Evolutionary conservation across 106 monocot species (phyloP).

Genomic region (Amphibolis antarctica): DNA sequence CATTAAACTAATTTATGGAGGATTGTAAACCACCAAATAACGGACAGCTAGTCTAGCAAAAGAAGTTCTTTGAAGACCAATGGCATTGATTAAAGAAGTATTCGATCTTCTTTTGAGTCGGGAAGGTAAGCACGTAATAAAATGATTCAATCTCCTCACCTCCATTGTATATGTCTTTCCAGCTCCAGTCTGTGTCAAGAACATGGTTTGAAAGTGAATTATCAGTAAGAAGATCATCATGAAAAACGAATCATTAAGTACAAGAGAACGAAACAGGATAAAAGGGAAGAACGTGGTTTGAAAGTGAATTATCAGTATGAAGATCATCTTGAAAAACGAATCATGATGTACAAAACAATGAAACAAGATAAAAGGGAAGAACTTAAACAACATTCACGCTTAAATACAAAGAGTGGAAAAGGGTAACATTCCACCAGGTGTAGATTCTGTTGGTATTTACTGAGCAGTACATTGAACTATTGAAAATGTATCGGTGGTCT

Average conservation of each 20-base stretch:
- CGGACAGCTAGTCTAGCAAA: too few relatives aligned
- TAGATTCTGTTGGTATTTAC: not conserved
- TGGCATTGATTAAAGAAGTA: not conserved
- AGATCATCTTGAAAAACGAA: not conserved
- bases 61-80: too few relatives aligned
- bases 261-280: too few relatives aligned
- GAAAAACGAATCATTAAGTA: not conserved
- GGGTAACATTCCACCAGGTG: too few relatives aligned
- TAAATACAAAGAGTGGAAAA: not conserved
- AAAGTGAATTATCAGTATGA: not conserved
- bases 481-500: too few relatives aligned
- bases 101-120: not conserved
- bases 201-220: not conserved
- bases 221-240: not conserved
- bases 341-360: too few relatives aligned
- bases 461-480: not conserved
- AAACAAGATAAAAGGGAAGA: not conserved
- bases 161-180: conserved; percentile 93
- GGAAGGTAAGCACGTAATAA: not conserved
- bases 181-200: conserved; percentile 58
- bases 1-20: too few relatives aligned
- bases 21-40: too few relatives aligned
- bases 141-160: conserved; percentile 24
- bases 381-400: not conserved
- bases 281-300: too few relatives aligned